Evolutionary conservation across 2,329 filamentous ascomycete genomes (phyloP).

Genomic region (Aspergillus arachidicola): DNA sequence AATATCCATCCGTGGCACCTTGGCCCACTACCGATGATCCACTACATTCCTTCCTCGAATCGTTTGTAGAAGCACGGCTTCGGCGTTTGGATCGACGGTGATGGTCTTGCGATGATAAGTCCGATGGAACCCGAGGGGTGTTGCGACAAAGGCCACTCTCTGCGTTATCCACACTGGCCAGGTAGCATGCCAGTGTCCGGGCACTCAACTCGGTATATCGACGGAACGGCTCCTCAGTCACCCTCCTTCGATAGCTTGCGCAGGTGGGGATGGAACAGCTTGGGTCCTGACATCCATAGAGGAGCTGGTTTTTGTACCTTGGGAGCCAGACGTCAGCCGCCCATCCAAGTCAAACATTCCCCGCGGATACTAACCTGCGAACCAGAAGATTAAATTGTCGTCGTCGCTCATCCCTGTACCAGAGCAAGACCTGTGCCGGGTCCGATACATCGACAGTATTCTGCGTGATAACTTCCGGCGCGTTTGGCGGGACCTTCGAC

Average conservation of each 20-base stretch:
- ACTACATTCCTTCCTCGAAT: constrained; percentile 6
- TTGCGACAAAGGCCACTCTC: constrained; percentile 68
- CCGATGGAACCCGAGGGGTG: constrained; percentile 31
- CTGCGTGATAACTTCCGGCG: constrained; percentile 41
- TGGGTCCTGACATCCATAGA: constrained; percentile 72
- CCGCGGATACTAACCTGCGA: constrained; percentile 58
- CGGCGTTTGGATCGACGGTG: constrained; percentile 34
- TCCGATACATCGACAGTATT: constrained; percentile 45
- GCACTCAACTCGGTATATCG: constrained; percentile 81
- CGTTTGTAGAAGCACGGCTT: constrained; percentile 27
- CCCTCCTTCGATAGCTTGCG: constrained; percentile 73
- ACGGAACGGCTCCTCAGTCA: constrained; percentile 69
- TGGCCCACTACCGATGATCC: not conserved
- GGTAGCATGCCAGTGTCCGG: constrained; percentile 75
- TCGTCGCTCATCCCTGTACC: constrained; percentile 44
- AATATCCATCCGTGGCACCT: not conserved
- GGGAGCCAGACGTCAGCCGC: constrained; percentile 10
- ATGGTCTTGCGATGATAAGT: constrained; percentile 29
- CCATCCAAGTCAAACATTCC: not conserved
- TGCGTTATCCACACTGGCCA: constrained; percentile 79
- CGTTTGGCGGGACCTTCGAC: constrained; percentile 44
- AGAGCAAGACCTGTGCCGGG: constrained; percentile 38
- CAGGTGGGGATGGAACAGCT: constrained; percentile 76
- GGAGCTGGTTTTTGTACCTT: constrained; percentile 80
- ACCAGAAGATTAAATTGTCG: constrained; percentile 62